Base-by-base conservation (phyloP, 1,284 basidiomycete species). In the Fomitopsis palustris region DNA sequence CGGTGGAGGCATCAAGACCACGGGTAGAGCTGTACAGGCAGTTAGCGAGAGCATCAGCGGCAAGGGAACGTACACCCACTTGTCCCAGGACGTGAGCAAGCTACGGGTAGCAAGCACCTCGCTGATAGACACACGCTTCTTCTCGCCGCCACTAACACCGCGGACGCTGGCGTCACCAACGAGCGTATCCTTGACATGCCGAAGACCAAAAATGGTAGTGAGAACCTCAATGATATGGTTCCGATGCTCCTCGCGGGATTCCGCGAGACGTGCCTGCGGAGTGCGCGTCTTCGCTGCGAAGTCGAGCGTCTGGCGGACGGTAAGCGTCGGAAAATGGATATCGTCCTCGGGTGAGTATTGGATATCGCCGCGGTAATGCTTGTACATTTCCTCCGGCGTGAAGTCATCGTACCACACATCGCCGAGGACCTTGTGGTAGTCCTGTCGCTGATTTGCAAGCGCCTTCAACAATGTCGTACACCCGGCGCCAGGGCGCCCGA, bases 131-230 rank as follows among this genome's bases (percentile, higher is more conserved):
- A 93, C 90, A 41, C 92, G 83, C 72, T 90, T 90, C 74, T 88
- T 87, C 77, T 93, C 88, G 14, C 94, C 93, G 19, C 92, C 93
- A 27, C 86, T 88, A 1, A 95, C 84, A 53, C 93, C 93, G 6
- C 90, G 78, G 3, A 93, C 77, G 4, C 83, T 80, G 4, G 86
- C 87, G 72, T 93, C 84, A 3, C 93, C 93, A 23, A 95, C 89
- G 0, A 77, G 77, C 0, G 84, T 86, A 37, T 81, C 72, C 61
- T 75, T 74, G 3, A 75, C 81, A 62, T 91, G 89, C n/a, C 77
- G 76, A 55, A 95, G 76, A 8, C 91, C 90, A 65, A 94, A 88
- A 21, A 91, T 80, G 16, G 86, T 87, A 67, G 82, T 77, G 31
- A 89, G 68, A 5, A 87, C 73, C 33, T 84, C 81, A 1, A 82